Conservation (phyloP, 2,329 filamentous ascomycete species). For the Dactylellina drechsleri region DNA sequence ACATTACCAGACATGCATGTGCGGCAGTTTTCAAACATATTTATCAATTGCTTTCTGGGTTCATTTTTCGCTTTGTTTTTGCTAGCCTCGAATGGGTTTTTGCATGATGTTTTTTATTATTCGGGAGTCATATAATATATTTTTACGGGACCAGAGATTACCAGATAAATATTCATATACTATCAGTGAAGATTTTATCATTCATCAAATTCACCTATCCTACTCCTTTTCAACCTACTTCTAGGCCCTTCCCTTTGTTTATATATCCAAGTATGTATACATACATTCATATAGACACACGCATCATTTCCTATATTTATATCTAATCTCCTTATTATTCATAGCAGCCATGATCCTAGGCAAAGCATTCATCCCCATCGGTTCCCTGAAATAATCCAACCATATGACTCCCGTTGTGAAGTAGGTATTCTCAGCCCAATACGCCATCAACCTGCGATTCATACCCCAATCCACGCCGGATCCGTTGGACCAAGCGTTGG, state of each 20-base stretch:
- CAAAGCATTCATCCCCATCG: slow-evolving; percentile 2
- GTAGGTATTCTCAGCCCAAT: slow-evolving; percentile 8
- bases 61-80: background rate
- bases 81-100: background rate
- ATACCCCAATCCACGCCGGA: slow-evolving; percentile 5
- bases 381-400: slow-evolving; percentile 6
- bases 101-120: no score
- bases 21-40: background rate
- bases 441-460: slow-evolving; percentile 2
- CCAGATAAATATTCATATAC: no score
- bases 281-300: no score
- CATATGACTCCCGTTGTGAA: background rate
- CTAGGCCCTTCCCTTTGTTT: no score
- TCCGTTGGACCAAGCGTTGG: background rate
- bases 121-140: no score
- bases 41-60: slow-evolving; percentile 1
- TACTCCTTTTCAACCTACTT: no score
- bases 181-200: no score
- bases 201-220: no score
- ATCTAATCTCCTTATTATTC: background rate
- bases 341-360: slow-evolving; percentile 5
- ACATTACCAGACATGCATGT: no score
- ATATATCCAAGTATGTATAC: no score
- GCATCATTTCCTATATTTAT: no score
- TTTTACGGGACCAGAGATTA: no score